phyloP scores from a whole-genome alignment of 805 yeast genomes.

The Saccharomyces jurei region DNA sequence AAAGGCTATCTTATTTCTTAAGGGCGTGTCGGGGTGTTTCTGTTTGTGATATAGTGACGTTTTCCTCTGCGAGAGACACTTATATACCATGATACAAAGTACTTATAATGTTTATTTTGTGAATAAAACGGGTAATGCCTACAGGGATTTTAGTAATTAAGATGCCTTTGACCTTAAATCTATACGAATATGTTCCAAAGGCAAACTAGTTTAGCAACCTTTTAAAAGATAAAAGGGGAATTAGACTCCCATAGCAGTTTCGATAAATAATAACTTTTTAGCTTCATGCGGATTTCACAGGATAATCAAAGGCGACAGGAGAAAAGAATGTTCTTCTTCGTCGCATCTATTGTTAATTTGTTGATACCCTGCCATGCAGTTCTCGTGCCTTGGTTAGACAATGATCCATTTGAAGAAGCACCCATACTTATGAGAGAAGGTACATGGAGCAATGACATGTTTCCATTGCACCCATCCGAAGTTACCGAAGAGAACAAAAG shows the following conservation, averaged over 20 bases:
- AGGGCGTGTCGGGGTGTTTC: not conserved
- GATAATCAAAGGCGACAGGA: not conserved
- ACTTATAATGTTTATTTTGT: not conserved
- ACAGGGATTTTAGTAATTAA: not conserved
- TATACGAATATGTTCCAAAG: not conserved
- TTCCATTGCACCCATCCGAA: slow-evolving; percentile 12
- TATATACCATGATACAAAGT: not conserved
- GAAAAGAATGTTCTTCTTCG: not conserved
- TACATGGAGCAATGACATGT: not conserved
- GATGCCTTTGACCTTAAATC: not conserved
- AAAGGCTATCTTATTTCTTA: not conserved
- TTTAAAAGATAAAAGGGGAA: not conserved
- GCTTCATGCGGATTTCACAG: not conserved
- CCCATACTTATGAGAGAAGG: not conserved
- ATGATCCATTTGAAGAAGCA: slow-evolving; percentile 13
- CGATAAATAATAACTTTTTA: not conserved
- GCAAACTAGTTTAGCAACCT: not conserved
- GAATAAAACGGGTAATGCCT: not conserved
- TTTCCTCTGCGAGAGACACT: not conserved
- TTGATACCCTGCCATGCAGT: slow-evolving; percentile 2
- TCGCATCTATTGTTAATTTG: not conserved
- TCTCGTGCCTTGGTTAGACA: slow-evolving; percentile 13
- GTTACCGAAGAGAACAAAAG: slow-evolving; percentile 16
- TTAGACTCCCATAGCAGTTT: not conserved
- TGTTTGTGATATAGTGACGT: not conserved